These are phyloP conservation scores for Umbellularia californica DNA, from an alignment of 164 flowering plant genomes.

Conservation along the genomic window DNA sequence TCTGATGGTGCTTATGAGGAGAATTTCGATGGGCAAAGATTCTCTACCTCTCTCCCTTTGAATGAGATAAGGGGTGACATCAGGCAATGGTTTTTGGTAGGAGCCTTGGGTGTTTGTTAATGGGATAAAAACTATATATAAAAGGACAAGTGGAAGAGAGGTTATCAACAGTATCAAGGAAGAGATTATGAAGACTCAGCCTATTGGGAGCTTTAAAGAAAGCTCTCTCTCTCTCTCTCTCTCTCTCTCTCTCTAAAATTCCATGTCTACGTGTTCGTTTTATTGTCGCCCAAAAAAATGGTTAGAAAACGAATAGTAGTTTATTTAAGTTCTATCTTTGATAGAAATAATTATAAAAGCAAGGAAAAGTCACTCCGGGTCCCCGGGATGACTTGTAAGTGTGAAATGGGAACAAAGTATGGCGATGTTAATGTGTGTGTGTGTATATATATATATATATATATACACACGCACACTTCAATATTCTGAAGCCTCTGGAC, in stretches of 20 bases:
- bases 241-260: neutral
- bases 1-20: neutral
- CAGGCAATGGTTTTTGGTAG: neutral
- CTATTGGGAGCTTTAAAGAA: neutral
- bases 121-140: too few relatives aligned
- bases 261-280: too few relatives aligned
- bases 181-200: neutral
- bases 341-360: neutral
- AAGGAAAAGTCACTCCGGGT: neutral
- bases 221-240: neutral
- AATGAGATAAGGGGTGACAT: neutral
- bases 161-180: neutral
- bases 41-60: neutral
- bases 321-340: neutral
- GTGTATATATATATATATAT: too few relatives aligned
- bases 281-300: too few relatives aligned
- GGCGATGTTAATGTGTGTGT: too few relatives aligned
- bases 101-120: neutral
- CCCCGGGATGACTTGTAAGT: too few relatives aligned
- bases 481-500: too few relatives aligned
- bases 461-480: too few relatives aligned
- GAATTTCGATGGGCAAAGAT: too few relatives aligned
- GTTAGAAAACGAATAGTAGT: too few relatives aligned
- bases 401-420: too few relatives aligned
- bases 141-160: neutral